Base-by-base conservation (phyloP, 257 asterid species). In the Gardenia jasminoides region DNA sequence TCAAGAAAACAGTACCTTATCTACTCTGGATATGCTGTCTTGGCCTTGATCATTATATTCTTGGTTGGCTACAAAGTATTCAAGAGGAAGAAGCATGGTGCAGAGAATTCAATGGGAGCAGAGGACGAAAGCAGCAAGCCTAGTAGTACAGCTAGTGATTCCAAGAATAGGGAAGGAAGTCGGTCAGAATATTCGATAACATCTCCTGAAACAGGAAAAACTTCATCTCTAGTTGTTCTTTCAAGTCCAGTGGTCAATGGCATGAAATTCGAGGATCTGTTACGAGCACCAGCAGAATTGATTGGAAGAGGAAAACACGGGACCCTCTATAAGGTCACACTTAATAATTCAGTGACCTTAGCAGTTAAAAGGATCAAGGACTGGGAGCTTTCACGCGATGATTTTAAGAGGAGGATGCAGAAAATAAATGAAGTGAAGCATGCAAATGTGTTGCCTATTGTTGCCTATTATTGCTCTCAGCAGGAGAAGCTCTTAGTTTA, bases 301-400 rank as follows among this genome's bases (percentile, higher is more conserved):
- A 50, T 93, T 0, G 87, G 88, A 10, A 88, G 90, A 75, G 93
- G 96, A 3, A 85, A 87, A 76, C 78, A 82, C 22, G 97, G 98
- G 41, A 93, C 91, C 72, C 83, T 87, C 3, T 93, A 90, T 31
- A 90, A 85, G 87, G 97, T 93, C 74, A 80, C 82, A 16, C 64
- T 87, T 73, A 62, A 80, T 28, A 84, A 56, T 24, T 85, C 86
- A 44, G 74, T 84, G 48, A 87, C 19, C 4, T 50, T 93, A 15
- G 97, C 87, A 6, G 98, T 90, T 83, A 93, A 93, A 76, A 87
- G 98, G 81, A 90, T 91, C 59, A 84, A 89, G 78, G 90, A 85
- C 28, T 91, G 93, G 97, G 91, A 84, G 0, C 85, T 93, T 65
- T 67, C 89, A 0, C 84, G 71, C 36, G 93, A 88, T 13, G 90